Evolutionary conservation across 2,329 filamentous ascomycete genomes (phyloP).

Genomic region (Aspergillus pseudoterreus): DNA sequence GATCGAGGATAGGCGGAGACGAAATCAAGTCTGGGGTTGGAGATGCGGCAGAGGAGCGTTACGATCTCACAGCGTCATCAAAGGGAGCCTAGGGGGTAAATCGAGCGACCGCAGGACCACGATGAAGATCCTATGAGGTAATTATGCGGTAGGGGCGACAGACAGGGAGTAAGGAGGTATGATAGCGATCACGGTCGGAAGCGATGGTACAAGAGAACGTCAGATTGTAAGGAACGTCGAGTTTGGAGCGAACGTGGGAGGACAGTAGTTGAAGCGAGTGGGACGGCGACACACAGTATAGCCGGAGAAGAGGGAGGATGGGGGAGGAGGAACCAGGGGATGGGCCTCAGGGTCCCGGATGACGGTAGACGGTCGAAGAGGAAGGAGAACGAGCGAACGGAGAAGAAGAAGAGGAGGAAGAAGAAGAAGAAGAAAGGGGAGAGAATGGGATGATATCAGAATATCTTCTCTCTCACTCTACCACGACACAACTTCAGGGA

Average conservation of each 20-base stretch:
- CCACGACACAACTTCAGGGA: not conserved
- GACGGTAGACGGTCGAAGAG: slow-evolving; percentile 3
- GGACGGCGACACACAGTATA: slow-evolving; percentile 33
- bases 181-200: slow-evolving; percentile 12
- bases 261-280: slow-evolving; percentile 23
- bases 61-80: slow-evolving; percentile 21
- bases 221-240: slow-evolving; percentile 10
- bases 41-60: slow-evolving; percentile 10
- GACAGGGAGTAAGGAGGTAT: slow-evolving; percentile 6
- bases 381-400: slow-evolving; percentile 7
- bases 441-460: not conserved
- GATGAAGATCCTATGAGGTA: slow-evolving; percentile 1
- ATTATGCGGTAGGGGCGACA: slow-evolving; percentile 10
- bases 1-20: slow-evolving; percentile 2
- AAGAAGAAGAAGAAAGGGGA: slow-evolving; percentile 7
- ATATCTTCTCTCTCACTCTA: too few species aligned
- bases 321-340: slow-evolving; percentile 2
- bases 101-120: slow-evolving; percentile 15
- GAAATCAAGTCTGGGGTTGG: slow-evolving; percentile 5
- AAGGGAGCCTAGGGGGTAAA: slow-evolving; percentile 10
- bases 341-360: slow-evolving; percentile 1
- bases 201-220: slow-evolving; percentile 10
- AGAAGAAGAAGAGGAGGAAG: slow-evolving; percentile 3
- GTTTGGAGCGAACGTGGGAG: slow-evolving; percentile 9
- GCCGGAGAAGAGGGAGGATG: slow-evolving; percentile 15